These are phyloP conservation scores for Sarcocystis neurona DNA, from an alignment of 169 alveolate species.

Conservation along the genomic window DNA sequence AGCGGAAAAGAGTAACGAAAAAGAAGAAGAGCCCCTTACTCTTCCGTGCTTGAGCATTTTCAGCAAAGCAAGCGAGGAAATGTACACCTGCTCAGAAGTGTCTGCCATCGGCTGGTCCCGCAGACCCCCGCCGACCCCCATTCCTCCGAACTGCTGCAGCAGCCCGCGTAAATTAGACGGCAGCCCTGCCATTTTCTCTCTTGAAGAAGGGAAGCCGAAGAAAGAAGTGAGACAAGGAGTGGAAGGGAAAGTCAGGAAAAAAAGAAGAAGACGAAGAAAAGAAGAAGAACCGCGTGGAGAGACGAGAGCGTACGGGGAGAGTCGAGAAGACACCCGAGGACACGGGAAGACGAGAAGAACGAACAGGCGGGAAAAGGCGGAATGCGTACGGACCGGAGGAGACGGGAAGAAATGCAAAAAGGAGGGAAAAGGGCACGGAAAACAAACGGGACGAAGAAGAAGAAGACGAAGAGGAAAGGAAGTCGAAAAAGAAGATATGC, in stretches of 20 bases:
- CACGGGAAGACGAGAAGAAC: not conserved
- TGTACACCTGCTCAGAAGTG: slow-evolving; percentile 89
- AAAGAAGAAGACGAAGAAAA: not conserved
- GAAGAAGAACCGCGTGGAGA: not conserved
- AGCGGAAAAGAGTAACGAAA: too few relatives aligned
- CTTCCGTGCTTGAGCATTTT: slow-evolving; percentile 99
- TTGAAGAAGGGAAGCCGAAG: not conserved
- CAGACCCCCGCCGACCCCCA: not conserved
- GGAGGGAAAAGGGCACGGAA: not conserved
- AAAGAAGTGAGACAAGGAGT: too few relatives aligned
- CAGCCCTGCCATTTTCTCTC: slow-evolving; percentile 22
- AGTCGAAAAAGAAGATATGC: not conserved
- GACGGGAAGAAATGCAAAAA: not conserved
- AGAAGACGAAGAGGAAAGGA: not conserved
- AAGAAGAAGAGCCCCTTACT: slow-evolving; percentile 77
- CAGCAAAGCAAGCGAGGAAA: slow-evolving; percentile 95
- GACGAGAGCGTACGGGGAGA: not conserved
- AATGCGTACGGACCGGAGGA: not conserved
- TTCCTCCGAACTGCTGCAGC: slow-evolving; percentile 50
- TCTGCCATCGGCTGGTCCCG: slow-evolving; percentile 68
- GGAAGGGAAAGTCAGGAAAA: too few relatives aligned
- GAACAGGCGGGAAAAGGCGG: not conserved
- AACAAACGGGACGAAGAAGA: not conserved
- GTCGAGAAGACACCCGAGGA: not conserved
- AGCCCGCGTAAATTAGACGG: slow-evolving; percentile 37